Evolutionary conservation across 352 stramenopile genomes (phyloP), one percentile per base, ranked within the genome.

Genomic region (Globisporangium irregulare): DNA sequence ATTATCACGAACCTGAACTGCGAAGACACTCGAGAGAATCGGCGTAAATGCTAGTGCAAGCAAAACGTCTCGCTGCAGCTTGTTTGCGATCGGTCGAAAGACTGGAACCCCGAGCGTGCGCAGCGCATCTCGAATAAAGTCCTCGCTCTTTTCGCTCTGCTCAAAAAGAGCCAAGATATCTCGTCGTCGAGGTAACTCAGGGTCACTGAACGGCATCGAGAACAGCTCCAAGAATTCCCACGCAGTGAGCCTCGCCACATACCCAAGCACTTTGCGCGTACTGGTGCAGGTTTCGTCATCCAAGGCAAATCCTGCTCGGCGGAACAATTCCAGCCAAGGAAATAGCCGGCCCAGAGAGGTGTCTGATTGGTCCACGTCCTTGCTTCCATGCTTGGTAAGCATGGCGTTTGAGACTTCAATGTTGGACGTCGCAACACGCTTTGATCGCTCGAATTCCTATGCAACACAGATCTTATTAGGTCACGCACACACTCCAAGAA

Each of bases 201-300:
- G 72, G 60, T 92, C 79, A 36, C 56, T 84, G 62, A 93, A 92
- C 22, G 87, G 87, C 78, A 91, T 90, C 3, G 85, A 91, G 62
- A 95, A 94, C 50, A 81, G 90, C 62, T 91, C 83, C 63, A 92
- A 77, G 64, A 95, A 95, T 59, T 86, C 79, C 77, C 77, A 90
- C 24, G 82, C 83, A 38, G 75, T 90, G 7, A 95, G 61, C 6
- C 75, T 71, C 15, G 64, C 76, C 7, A 78, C 84, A 27, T 62
- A 73, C n/a, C 80, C 72, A 48, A 79, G 73, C 20, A 76, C 63
- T 73, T 73, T 78, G 20, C 74, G 72, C n/a, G 71, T 81, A 34
- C 62, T 67, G 14, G 58, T 70, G 65, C 75, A 79, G 10, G 72
- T 76, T 24, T 91, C 83, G 63, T 91, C 85, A 65, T 86, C 83